Conservation (phyloP, 2,329 filamentous ascomycete species). For the Phaeophleospora eucalypticola region DNA sequence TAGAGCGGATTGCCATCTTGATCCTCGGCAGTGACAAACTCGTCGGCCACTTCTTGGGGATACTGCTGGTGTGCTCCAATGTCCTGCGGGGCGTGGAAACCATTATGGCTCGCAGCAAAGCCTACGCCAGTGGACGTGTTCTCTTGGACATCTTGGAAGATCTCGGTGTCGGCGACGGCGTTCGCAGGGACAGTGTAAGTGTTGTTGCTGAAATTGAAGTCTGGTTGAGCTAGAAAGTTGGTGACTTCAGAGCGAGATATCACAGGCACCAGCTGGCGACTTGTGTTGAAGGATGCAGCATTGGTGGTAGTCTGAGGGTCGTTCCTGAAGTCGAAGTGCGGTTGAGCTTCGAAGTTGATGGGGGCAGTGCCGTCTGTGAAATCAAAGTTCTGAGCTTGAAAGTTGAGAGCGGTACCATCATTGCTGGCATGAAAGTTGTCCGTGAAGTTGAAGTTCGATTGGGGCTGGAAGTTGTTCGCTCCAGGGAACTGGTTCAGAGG, state of each 20-base stretch:
- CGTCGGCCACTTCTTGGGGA: not conserved
- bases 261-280: slow-evolving; percentile 11
- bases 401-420: no score
- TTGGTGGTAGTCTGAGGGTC: not conserved
- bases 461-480: no score
- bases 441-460: no score
- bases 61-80: not conserved
- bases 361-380: no score
- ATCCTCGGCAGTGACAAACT: not conserved
- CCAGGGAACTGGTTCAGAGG: no score
- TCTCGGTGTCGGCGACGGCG: slow-evolving; percentile 14
- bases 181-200: not conserved
- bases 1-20: not conserved
- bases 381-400: no score
- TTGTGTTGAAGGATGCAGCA: not conserved
- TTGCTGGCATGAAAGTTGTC: no score
- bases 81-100: no score
- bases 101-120: no score
- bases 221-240: not conserved
- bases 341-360: no score
- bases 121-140: not conserved
- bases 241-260: slow-evolving; percentile 9
- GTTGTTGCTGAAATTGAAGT: not conserved
- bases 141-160: slow-evolving; percentile 16
- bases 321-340: slow-evolving; percentile 2